Evolutionary conservation across 768 basidiomycete genomes (phyloP), one percentile per base, ranked within the genome.

Genomic region (Mycena latifolia): DNA sequence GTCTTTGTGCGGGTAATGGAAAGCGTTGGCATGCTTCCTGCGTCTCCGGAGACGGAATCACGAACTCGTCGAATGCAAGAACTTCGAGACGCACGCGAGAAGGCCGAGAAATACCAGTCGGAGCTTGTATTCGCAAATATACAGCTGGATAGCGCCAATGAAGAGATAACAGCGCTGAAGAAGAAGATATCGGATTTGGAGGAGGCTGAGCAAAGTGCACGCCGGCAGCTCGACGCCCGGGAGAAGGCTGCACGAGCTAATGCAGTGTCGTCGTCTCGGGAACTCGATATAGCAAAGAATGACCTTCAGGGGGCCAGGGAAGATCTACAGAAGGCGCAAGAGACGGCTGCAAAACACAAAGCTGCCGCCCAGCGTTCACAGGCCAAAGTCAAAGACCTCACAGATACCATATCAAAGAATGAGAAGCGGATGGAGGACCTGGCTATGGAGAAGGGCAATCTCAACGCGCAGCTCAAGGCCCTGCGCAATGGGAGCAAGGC

Each of bases 401-500:
- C 11, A 17, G 37, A 12, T 4, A 18, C 29, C 7, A 45, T 8
- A 6, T 12, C 50, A 17, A 59, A 33, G 48, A n/a, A 46, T 8
- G 53, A 61, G 20, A 5, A 17, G 25, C 52, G 53, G 10, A 55
- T 66, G 3, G 7, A 48, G 3, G 48, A 7, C 18, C 35, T 64
- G 48, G 11, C 14, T 12, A 1, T 5, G 11, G 55, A 64, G 31
- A 50, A 24, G 1, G 37, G 9, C 6, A n/a, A 12, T 5, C 46
- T 66, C 25, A 18, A 17, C 17, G 17, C 29, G 12, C 58, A 66
- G 46, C 58, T 66, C 18, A 55, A 54, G n/a, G 24, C 27, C 2
- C 28, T 17, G 11, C 51, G 28, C 4, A 47, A 33, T 27, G 46
- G 37, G 24, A 25, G 47, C 24, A 39, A 50, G 12, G 47, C 15